Percentiles rank a stretch among this genome's conserved stretches.
phyloP scores from a whole-genome alignment of 1,284 basidiomycete species.

The Wallemia ichthyophaga region DNA sequence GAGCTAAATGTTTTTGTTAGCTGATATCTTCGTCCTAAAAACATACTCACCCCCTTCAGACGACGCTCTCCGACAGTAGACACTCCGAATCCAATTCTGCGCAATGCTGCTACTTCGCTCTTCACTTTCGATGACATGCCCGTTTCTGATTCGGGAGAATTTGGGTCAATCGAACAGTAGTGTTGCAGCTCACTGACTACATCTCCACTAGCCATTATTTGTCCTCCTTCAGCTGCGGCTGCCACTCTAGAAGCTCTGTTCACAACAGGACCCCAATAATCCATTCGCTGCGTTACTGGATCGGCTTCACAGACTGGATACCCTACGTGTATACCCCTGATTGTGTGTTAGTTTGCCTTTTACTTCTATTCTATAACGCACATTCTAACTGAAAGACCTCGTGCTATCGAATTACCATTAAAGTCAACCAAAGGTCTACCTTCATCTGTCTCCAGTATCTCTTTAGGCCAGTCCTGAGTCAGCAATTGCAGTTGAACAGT shows the following conservation, averaged over 20 bases:
- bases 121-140: constrained; percentile 14
- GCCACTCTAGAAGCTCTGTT: constrained; percentile 70
- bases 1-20: constrained; percentile 2
- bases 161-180: constrained; percentile 6
- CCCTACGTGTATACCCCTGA: constrained; percentile 62
- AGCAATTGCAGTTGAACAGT: constrained; percentile 63
- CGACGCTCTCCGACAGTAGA: constrained; percentile 61
- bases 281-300: constrained; percentile 84
- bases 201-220: constrained; percentile 77
- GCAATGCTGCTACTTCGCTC: constrained; percentile 18
- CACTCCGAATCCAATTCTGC: constrained; percentile 40
- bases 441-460: constrained; percentile 75
- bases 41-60: constrained; percentile 62
- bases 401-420: constrained; percentile 38
- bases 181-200: constrained; percentile 50
- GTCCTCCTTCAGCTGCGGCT: constrained; percentile 61
- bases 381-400: constrained; percentile 86
- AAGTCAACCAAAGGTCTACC: constrained; percentile 51
- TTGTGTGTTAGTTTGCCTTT: too few relatives aligned
- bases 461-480: constrained; percentile 68
- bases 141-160: constrained; percentile 4
- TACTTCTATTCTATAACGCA: neutral
- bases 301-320: constrained; percentile 71
- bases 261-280: constrained; percentile 82
- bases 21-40: neutral